Percentiles rank a stretch among this genome's conserved stretches.
phyloP scores from a whole-genome alignment of 495 filamentous ascomycete genomes.

The Hapsidospora chrysogenum region DNA sequence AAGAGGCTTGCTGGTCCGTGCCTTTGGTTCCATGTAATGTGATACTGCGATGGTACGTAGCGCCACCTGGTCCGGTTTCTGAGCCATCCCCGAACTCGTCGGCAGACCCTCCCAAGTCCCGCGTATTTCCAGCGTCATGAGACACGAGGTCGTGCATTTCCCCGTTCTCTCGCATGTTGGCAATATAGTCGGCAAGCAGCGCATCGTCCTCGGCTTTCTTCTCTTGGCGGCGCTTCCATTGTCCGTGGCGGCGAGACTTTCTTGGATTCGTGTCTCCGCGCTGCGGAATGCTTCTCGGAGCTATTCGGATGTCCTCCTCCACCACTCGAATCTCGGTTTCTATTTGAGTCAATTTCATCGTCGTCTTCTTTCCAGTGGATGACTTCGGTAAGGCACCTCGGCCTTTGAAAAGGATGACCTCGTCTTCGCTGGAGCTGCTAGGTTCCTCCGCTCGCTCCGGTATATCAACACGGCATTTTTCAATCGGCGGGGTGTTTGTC shows the following conservation, averaged over 20 bases:
- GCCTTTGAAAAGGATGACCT: constrained; percentile 50
- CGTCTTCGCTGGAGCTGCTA: constrained; percentile 36
- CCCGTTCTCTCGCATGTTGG: constrained; percentile 39
- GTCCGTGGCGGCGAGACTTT: too few species aligned
- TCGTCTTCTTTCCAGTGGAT: constrained; percentile 2
- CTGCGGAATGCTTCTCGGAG: constrained; percentile 1
- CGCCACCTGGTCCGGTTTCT: too few species aligned
- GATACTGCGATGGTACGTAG: too few species aligned
- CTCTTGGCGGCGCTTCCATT: neutral
- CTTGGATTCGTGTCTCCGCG: too few species aligned
- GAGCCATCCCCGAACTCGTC: constrained; percentile 10
- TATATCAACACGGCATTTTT: too few species aligned
- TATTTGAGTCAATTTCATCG: constrained; percentile 1
- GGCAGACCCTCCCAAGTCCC: constrained; percentile 32
- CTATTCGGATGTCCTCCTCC: constrained; percentile 8
- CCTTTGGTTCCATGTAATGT: too few species aligned
- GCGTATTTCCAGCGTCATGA: constrained; percentile 13
- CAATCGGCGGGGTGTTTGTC: too few species aligned
- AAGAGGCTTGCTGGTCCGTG: too few species aligned
- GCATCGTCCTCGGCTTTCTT: constrained; percentile 28
- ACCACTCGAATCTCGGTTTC: constrained; percentile 6
- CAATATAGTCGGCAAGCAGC: constrained; percentile 57
- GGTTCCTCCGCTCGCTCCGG: neutral
- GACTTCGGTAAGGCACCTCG: constrained; percentile 14
- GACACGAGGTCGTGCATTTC: constrained; percentile 10